Evolutionary conservation across 208 protist species (phyloP).

Genomic region (Leishmania guyanensis): DNA sequence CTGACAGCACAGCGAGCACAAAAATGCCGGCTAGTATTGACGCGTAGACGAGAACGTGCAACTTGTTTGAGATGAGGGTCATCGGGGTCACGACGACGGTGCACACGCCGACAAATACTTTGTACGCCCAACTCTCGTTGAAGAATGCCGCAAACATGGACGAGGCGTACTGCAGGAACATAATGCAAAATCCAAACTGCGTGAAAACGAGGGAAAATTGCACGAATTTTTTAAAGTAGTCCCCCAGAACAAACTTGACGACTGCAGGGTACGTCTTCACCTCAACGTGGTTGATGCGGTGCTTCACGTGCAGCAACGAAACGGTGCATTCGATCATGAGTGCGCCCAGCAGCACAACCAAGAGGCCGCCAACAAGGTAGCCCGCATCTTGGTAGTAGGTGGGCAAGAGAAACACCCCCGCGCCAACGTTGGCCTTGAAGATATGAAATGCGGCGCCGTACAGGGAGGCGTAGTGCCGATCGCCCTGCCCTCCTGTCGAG

Average conservation of each 20-base stretch:
- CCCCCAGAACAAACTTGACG: conserved; percentile 66
- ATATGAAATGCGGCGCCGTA: conserved; percentile 76
- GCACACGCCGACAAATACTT: conserved; percentile 49
- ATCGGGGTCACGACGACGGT: conserved; percentile 66
- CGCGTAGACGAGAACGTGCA: conserved; percentile 59
- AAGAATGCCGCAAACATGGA: conserved; percentile 72
- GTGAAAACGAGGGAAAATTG: conserved; percentile 81
- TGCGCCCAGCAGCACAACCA: conserved; percentile 50
- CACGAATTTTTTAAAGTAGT: conserved; percentile 57
- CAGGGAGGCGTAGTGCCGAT: conserved; percentile 41
- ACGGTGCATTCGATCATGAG: conserved; percentile 81
- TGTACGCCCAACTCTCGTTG: conserved; percentile 34
- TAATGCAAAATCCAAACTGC: conserved; percentile 87
- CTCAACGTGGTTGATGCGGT: conserved; percentile 50
- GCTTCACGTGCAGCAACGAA: conserved; percentile 59
- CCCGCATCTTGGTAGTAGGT: conserved; percentile 81
- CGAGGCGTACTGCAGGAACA: conserved; percentile 79
- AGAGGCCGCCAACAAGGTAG: conserved; percentile 50
- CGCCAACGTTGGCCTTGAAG: conserved; percentile 89
- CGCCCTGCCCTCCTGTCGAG: conserved; percentile 9
- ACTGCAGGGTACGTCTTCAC: conserved; percentile 82
- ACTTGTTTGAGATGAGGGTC: conserved; percentile 67
- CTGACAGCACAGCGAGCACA: conserved; percentile 53
- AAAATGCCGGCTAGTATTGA: conserved; percentile 70
- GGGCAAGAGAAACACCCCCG: conserved; percentile 78